Evolutionary conservation across 345 rosid genomes (phyloP).

Genomic region (Mercurialis annua): DNA sequence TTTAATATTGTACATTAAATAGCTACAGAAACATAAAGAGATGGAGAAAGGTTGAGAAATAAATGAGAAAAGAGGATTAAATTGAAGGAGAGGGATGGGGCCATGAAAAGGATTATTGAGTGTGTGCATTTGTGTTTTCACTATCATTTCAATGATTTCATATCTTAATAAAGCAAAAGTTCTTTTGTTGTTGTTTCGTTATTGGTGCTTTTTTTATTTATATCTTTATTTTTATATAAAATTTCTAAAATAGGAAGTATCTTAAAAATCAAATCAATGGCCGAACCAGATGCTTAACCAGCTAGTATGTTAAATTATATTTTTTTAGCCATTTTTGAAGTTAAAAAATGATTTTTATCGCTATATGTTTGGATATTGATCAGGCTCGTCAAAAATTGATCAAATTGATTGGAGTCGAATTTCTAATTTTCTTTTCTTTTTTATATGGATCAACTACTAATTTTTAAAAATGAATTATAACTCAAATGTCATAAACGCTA

Average conservation of each 20-base stretch:
- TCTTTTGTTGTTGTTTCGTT: neutral
- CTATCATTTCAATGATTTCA: slow-evolving; percentile 31
- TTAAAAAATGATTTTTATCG: no score
- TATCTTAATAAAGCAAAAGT: slow-evolving; percentile 30
- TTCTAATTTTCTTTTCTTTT: no score
- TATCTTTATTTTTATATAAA: neutral
- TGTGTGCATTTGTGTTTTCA: slow-evolving; percentile 8
- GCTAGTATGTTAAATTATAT: no score
- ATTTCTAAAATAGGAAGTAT: no score
- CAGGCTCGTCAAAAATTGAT: no score
- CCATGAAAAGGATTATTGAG: neutral
- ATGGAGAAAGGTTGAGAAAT: slow-evolving; percentile 4
- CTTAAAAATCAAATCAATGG: no score
- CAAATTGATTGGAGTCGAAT: no score
- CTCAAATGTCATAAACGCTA: no score
- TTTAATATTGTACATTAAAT: slow-evolving; percentile 20
- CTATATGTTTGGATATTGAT: no score
- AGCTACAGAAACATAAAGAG: slow-evolving; percentile 5
- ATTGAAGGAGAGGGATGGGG: slow-evolving; percentile 2
- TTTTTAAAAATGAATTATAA: no score
- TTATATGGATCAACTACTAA: no score
- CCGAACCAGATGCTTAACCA: no score
- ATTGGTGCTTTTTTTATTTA: neutral
- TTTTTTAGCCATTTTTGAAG: neutral
- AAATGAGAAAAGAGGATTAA: neutral